phyloP scores from a whole-genome alignment of 1,284 basidiomycete genomes.

The Cryptococcus jaspeensis region DNA sequence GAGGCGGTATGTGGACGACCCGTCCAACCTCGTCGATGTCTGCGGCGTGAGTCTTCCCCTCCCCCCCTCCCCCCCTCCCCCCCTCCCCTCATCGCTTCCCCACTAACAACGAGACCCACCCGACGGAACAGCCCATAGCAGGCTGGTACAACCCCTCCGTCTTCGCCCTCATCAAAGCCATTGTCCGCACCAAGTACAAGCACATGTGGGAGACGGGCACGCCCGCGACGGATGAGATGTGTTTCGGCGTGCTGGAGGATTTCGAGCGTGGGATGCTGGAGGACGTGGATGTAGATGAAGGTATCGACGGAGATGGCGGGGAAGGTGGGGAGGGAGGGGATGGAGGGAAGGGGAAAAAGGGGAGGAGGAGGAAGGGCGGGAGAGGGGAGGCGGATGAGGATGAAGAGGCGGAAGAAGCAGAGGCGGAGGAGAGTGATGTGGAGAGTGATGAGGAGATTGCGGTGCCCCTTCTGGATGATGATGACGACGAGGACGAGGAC shows the following conservation, averaged over 20 bases:
- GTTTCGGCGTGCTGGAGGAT: constrained; percentile 24
- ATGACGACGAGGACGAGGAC: constrained; percentile 6
- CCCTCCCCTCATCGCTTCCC: background rate
- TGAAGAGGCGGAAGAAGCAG: background rate
- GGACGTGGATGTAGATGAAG: background rate
- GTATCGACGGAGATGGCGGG: constrained; percentile 19
- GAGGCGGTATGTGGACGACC: constrained; percentile 71
- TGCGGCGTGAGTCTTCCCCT: constrained; percentile 63
- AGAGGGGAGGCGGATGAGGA: background rate
- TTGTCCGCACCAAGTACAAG: constrained; percentile 84
- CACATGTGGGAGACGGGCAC: constrained; percentile 62
- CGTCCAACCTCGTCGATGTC: constrained; percentile 63
- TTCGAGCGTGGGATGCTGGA: constrained; percentile 18
- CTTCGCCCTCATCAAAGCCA: constrained; percentile 75
- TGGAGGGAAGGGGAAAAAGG: constrained; percentile 40
- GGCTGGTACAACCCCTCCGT: constrained; percentile 79
- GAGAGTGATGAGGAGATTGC: constrained; percentile 24
- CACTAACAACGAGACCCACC: background rate
- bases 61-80: background rate
- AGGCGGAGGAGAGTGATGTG: constrained; percentile 40
- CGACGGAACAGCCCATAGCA: constrained; percentile 10
- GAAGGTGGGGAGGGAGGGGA: constrained; percentile 49
- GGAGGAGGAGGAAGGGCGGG: constrained; percentile 18
- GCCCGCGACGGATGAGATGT: constrained; percentile 28
- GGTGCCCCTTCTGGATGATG: background rate